These are phyloP conservation scores for Priceomyces castillae DNA, from an alignment of 805 yeast genomes.

Conservation along the genomic window DNA sequence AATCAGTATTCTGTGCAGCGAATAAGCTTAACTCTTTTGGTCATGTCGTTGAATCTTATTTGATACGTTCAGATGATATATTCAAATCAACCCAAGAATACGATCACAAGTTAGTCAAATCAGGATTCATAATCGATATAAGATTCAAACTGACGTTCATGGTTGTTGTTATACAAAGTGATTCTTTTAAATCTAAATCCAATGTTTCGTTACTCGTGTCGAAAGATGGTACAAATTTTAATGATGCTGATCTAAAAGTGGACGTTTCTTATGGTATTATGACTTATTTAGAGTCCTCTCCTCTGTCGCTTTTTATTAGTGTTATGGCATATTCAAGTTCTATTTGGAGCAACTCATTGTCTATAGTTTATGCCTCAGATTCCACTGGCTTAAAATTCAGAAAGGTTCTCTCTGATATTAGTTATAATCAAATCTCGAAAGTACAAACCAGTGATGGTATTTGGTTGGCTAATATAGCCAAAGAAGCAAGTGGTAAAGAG, in stretches of 20 bases:
- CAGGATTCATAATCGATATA: conserved; percentile 33
- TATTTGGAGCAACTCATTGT: conserved; percentile 11
- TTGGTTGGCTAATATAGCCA: conserved; percentile 48
- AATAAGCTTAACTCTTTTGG: conserved; percentile 40
- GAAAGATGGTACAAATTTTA: conserved; percentile 43
- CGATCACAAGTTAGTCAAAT: conserved; percentile 22
- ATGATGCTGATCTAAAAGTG: conserved; percentile 38
- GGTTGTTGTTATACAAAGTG: conserved; percentile 39
- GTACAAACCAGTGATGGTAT: conserved; percentile 59
- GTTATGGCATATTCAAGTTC: conserved; percentile 20
- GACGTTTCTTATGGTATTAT: conserved; percentile 36
- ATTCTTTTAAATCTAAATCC: conserved; percentile 39
- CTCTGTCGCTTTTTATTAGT: conserved; percentile 32
- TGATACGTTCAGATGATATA: conserved; percentile 44
- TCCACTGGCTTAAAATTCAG: conserved; percentile 55
- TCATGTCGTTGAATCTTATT: conserved; percentile 32
- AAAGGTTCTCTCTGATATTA: conserved; percentile 41
- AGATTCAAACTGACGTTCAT: conserved; percentile 40
- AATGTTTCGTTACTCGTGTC: conserved; percentile 43
- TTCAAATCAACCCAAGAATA: conserved; percentile 34
- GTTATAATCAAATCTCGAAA: conserved; percentile 43
- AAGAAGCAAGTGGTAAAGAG: conserved; percentile 12
- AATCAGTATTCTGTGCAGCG: conserved; percentile 32
- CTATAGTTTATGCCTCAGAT: conserved; percentile 50
- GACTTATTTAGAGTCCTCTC: conserved; percentile 36